Evolutionary conservation across 2,329 filamentous ascomycete genomes (phyloP), one percentile per base, ranked within the genome.

Genomic region (Sclerotinia spermophila): DNA sequence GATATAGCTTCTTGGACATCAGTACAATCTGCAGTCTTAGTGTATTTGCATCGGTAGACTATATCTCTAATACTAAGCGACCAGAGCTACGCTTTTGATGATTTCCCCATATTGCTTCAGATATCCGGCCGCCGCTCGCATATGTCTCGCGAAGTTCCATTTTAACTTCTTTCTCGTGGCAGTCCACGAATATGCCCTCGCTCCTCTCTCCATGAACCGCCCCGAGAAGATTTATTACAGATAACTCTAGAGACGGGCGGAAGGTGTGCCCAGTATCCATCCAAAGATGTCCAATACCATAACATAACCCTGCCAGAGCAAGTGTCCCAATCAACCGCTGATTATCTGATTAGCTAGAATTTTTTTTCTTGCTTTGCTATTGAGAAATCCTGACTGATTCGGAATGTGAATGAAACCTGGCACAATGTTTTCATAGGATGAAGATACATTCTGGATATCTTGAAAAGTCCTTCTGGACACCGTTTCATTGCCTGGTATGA

Each of bases 351-450:
- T 7, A 6, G 40, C 19, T 27, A 6, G 15, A 15, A 27, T 51
- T 24, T 1, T 24, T 6, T 30, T 8, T 33, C 17, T 24, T 33
- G 5, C 40, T 45, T 45, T 61, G 2, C 30, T 45, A 33, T 15
- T 44, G n/a, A 6, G 2, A 7, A 44, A 7, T 11, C 7, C 15
- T n/a, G 27, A 7, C 27, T 61, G n/a, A 3, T 10, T 45, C 21
- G 10, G 6, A 15, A 17, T 15, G 5, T 19, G 6, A 51, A 15
- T 17, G 5, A 51, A 3, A 6, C 1, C 24, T 15, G 27, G 27
- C 6, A 3, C 5, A 30, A 40, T 11, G 0, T 5, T 15, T 30
- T 44, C 5, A 21, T 3, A 7, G 19, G 8, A 30, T 10, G 1
- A 6, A 13, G 2, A 24, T 44, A 0, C 2, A 30, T 17, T 13